Evolutionary conservation across 1,139 yeast species (phyloP), one percentile per base, ranked within the genome.

Genomic region (Saccharomyces hybrid): DNA sequence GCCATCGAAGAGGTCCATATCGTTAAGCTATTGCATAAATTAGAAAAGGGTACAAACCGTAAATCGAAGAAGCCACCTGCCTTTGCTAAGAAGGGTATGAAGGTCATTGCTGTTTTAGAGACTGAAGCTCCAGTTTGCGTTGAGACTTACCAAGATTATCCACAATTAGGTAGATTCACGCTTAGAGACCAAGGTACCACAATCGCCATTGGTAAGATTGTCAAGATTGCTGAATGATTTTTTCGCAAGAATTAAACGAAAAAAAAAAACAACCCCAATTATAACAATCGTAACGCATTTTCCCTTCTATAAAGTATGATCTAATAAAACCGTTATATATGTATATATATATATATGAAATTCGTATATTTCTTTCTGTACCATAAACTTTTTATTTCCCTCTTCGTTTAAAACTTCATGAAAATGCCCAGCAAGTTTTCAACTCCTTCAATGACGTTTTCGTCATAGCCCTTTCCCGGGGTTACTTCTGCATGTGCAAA

Each of bases 21-120:
- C 69, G 79, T 85, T 53, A 84, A 85, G 68, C 81, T 93, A 71
- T 79, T 91, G 70, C 98, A 93, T 76, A 90, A 91, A 74, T 79
- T 93, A 67, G 96, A 93, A 73, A 91, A 87, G 77, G 97, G 97
- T 59, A 91, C 99, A 55, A 91, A 91, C 79, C 86, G 96, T 77
- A 88, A 85, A 74, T 88, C 96, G 58, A 93, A 90, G 81, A 90
- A 88, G 72, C 88, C 99, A 47, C 99, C 99, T 57, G 96, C 97
- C 52, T 93, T 90, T 72, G 99, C 99, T 61, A 93, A 91, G 76
- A 89, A 89, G 81, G 99, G 99, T 65, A 93, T 93, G 98, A 91
- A 89, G 83, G 83, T 93, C 64, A 90, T 93, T 71, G 99, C 98
- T 44, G 81, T 86, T 50, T 77, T 93, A 67, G 97, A 91, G 74